Base-by-base conservation (phyloP, 2,329 filamentous ascomycete genomes). In the Xylaria digitata region DNA sequence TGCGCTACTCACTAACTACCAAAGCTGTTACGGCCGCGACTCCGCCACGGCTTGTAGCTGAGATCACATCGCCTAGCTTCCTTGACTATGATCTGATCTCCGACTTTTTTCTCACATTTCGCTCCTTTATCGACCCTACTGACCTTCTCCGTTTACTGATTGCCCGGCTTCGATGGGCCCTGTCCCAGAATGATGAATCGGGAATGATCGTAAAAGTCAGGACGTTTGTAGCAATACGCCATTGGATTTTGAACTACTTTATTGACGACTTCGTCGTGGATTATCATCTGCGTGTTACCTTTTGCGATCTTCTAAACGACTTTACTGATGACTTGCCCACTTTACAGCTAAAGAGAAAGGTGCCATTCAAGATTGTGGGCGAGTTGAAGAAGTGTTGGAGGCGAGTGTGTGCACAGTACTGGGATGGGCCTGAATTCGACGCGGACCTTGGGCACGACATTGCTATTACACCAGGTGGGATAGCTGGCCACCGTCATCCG, bases 211-310 rank as follows among this genome's bases (percentile, higher is more conserved):
- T 97, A n/a, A 89, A 95, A 56, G 96, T 99, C 17, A 89, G 96
- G 48, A 96, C 94, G 0, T 99, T 98, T 81, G 96, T 97, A 30
- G 96, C 96, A 7, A 85, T 98, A 50, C 89, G 96, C 63, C 96
- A 99, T 79, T 99, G 96, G 96, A 94, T 98, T 64, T 81, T 99
- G 69, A 99, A 99, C 78, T 99, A 99, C 79, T 99, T 98, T 72
- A 86, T 92, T 62, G 96, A 99, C 76, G 96, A 99, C 77, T 99
- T 97, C 77, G 88, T 96, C 46, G 80, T 90, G 26, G 89, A 94
- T 76, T 90, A 91, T 75, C 83, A 87, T 50, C 83, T 98, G 37
- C 90, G 95, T 8, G 82, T 87, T 5, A 87, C 88, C 17, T 97
- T 97, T 76, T 97, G 95, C 79, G 84, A 89, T 37, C 84, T 94